Percentiles rank a stretch among this genome's conserved stretches.
phyloP scores from a whole-genome alignment of 2,329 filamentous ascomycete genomes.

The Fusarium pininemorale region DNA sequence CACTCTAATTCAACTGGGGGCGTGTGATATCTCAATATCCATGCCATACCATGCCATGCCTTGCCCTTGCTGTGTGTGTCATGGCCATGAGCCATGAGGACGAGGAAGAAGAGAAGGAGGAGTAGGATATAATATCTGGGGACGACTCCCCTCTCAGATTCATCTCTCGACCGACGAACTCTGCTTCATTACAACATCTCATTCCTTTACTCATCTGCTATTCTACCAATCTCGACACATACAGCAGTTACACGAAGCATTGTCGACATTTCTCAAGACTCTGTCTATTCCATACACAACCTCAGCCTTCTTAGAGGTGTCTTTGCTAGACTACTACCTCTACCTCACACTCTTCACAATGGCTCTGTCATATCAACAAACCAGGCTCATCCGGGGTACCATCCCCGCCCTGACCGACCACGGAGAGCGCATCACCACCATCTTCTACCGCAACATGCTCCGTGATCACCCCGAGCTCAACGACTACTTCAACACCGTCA shows the following conservation, averaged over 20 bases:
- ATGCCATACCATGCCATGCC: constrained; percentile 15
- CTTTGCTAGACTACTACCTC: neutral
- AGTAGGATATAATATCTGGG: constrained; percentile 40
- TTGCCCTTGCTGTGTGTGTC: constrained; percentile 19
- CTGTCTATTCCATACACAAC: neutral
- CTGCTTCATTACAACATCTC: constrained; percentile 4
- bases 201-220: neutral
- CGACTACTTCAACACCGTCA: constrained; percentile 71
- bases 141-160: constrained; percentile 5
- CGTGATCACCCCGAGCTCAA: constrained; percentile 71
- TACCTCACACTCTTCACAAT: constrained; percentile 37
- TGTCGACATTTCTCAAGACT: neutral
- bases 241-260: neutral
- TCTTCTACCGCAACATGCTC: constrained; percentile 78
- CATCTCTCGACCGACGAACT: neutral
- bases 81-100: neutral
- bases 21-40: constrained; percentile 14
- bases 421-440: constrained; percentile 73
- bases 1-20: constrained; percentile 20
- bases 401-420: constrained; percentile 74
- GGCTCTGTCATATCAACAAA: constrained; percentile 63
- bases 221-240: neutral
- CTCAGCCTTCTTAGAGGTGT: neutral
- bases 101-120: neutral
- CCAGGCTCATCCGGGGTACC: constrained; percentile 73